These are phyloP conservation scores for Bryum argenteum DNA, from an alignment of 225 moss, liverwort and hornwort genomes.

Conservation along the genomic window DNA sequence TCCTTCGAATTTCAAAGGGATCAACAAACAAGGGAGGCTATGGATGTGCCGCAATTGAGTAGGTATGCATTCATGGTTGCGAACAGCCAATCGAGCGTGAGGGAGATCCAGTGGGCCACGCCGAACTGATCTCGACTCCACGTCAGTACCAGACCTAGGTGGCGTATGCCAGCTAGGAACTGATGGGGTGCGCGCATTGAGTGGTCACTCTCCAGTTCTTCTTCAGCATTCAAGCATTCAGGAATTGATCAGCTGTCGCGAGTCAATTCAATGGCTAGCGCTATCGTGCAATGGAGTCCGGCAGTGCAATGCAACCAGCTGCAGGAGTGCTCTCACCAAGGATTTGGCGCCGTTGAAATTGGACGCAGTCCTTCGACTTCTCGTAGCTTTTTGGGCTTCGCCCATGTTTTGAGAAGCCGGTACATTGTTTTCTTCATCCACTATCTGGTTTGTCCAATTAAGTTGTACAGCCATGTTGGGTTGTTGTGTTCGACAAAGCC, in stretches of 20 bases:
- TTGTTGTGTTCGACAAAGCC: background rate
- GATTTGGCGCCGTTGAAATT: slow-evolving; percentile 9
- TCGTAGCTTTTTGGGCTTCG: slow-evolving; percentile 4
- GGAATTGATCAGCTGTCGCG: background rate
- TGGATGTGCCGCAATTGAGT: background rate
- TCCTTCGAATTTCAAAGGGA: too few species aligned
- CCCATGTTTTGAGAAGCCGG: slow-evolving; percentile 23
- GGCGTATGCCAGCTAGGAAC: slow-evolving; percentile 22
- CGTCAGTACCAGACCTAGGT: slow-evolving; percentile 20
- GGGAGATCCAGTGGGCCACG: slow-evolving; percentile 28
- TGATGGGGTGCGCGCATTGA: background rate
- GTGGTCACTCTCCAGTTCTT: background rate
- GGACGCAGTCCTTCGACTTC: slow-evolving; percentile 13
- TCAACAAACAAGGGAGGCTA: too few species aligned
- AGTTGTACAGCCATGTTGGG: background rate
- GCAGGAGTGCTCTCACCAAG: background rate
- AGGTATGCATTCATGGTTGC: background rate
- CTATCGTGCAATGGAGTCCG: slow-evolving; percentile 17
- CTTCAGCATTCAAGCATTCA: background rate
- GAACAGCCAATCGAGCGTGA: background rate
- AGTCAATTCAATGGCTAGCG: slow-evolving; percentile 38
- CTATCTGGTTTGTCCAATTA: background rate
- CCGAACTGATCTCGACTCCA: slow-evolving; percentile 21
- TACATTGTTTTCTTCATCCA: background rate
- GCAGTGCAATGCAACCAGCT: slow-evolving; percentile 21